Evolutionary conservation across 1,284 basidiomycete genomes (phyloP), one percentile per base, ranked within the genome.

Genomic region (Moniliophthora roreri): DNA sequence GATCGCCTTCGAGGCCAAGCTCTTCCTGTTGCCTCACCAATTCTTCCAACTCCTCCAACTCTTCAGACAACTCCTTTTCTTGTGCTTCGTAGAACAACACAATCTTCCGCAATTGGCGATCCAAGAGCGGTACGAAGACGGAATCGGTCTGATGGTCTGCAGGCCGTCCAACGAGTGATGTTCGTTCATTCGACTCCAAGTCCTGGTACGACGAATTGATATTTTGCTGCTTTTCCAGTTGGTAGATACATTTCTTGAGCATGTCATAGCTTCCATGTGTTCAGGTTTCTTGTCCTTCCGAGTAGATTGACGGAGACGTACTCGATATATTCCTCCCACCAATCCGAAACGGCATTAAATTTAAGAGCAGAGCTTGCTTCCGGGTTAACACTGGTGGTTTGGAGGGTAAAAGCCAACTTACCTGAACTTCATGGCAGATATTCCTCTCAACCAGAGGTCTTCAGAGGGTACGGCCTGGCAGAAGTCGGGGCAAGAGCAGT

Each of bases 291-390:
- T 18, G 44, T 47, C 41, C 8, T 45, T 32, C 9, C 26, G 49
- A 18, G 37, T 34, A 28, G 41, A 26, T 34, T 13, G 41, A 36
- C 16, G 40, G 37, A 55, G 16, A 77, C 87, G 60, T 63, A 92
- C 83, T 85, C 82, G 57, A 98, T 89, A 67, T 98, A 98, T 59
- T 95, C 85, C 63, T 94, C 90, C 82, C 89, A 90, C 95, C 95
- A 98, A 58, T 98, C 95, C 1, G 93, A 81, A 38, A 95, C 91
- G 20, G 92, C 89, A 65, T 98, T 67, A 49, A 61, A 68, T 54
- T 67, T 68, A 23, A 68, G 55, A 32, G 66, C 64, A 39, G 66
- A 68, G 55, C 56, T 63, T 9, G 26, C 15, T 23, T 20, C 10
- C 8, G 13, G 23, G 37, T 16, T 18, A 10, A 48, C 7, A 32